Evolutionary conservation across 1,139 yeast genomes (phyloP).

Genomic region (Nakaseomyces delphensis): DNA sequence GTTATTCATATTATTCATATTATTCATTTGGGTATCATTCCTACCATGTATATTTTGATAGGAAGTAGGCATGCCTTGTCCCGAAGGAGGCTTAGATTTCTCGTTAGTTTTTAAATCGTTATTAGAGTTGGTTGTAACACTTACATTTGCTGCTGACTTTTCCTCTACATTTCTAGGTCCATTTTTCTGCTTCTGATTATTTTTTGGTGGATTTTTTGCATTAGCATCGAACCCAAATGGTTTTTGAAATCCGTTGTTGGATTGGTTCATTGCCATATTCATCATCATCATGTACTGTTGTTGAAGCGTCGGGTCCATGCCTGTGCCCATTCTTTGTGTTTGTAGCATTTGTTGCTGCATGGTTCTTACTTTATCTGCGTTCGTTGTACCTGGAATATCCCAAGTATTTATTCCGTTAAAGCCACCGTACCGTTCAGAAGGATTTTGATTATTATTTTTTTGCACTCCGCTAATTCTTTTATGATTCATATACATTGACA

Average conservation of each 20-base stretch:
- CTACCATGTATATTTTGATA: neutral
- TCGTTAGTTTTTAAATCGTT: neutral
- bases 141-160: neutral
- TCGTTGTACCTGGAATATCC: neutral
- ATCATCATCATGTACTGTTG: slow-evolving; percentile 7
- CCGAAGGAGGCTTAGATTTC: neutral
- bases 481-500: slow-evolving; percentile 1
- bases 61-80: neutral
- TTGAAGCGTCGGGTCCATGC: slow-evolving; percentile 1
- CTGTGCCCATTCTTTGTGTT: slow-evolving; percentile 2
- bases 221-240: neutral
- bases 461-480: neutral
- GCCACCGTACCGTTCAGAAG: neutral
- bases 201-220: neutral
- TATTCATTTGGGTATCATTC: neutral
- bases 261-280: slow-evolving; percentile 5
- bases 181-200: neutral
- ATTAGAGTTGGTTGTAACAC: no score
- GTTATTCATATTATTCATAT: neutral
- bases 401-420: neutral
- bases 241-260: neutral
- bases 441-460: neutral
- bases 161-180: neutral
- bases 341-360: slow-evolving; percentile 3
- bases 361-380: neutral